Evolutionary conservation across 1,139 yeast species (phyloP).

Genomic region (Ogataea hybrid): DNA sequence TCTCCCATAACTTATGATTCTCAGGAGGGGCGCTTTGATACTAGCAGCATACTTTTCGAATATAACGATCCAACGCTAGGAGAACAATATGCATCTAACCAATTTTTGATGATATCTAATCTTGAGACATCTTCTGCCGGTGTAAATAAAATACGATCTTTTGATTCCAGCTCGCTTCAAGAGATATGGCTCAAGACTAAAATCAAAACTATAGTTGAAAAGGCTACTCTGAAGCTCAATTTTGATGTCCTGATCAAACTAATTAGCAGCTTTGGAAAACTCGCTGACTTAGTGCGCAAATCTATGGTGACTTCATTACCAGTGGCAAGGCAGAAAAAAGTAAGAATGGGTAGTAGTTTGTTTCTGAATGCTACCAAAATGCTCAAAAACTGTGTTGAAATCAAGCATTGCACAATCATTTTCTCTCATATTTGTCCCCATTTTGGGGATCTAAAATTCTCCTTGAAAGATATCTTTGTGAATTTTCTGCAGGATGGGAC

Average conservation of each 20-base stretch:
- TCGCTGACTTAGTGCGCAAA: background rate
- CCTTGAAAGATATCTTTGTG: conserved; percentile 24
- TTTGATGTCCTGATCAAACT: conserved; percentile 9
- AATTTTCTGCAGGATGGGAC: conserved; percentile 15
- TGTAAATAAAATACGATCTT: conserved; percentile 16
- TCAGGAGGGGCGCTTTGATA: conserved; percentile 32
- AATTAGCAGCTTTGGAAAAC: background rate
- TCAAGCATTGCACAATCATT: conserved; percentile 28
- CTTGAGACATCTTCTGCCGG: conserved; percentile 1
- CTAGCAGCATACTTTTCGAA: conserved; percentile 35
- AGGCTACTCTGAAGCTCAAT: conserved; percentile 12
- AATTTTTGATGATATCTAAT: conserved; percentile 17
- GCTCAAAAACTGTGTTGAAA: conserved; percentile 11
- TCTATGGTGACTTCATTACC: background rate
- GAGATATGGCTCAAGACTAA: conserved; percentile 12
- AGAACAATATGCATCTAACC: conserved; percentile 7
- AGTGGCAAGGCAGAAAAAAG: conserved; percentile 4
- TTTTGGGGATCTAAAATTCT: conserved; percentile 46
- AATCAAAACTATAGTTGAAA: conserved; percentile 12
- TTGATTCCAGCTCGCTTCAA: conserved; percentile 22
- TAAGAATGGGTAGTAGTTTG: conserved; percentile 26
- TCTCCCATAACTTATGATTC: conserved; percentile 42
- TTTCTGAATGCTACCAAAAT: conserved; percentile 19
- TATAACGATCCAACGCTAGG: conserved; percentile 3
- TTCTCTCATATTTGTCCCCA: conserved; percentile 34